Conservation (phyloP, 495 filamentous ascomycete species). For the Penicillium macrosclerotiorum region DNA sequence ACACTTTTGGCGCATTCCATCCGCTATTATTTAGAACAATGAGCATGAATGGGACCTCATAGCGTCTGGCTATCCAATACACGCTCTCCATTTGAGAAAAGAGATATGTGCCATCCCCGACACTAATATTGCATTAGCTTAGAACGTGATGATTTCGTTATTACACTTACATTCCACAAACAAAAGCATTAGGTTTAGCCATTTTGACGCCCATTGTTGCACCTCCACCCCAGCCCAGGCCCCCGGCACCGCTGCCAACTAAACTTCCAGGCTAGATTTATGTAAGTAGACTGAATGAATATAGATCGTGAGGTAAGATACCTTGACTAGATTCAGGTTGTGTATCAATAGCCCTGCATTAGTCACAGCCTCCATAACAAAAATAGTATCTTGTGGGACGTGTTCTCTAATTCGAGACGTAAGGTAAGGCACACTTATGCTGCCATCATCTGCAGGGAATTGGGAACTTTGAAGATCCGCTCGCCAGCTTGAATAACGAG, state of each 20-base stretch:
- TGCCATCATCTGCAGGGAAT: slow-evolving; percentile 1
- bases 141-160: too few relatives aligned
- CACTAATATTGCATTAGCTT: slow-evolving; percentile 27
- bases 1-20: slow-evolving; percentile 76
- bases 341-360: slow-evolving; percentile 73
- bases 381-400: slow-evolving; percentile 74
- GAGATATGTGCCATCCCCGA: slow-evolving; percentile 83
- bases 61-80: slow-evolving; percentile 84
- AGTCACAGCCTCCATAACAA: slow-evolving; percentile 81
- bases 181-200: slow-evolving; percentile 40
- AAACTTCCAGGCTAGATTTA: slow-evolving; percentile 16
- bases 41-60: slow-evolving; percentile 83
- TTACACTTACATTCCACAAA: slow-evolving; percentile 22
- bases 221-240: slow-evolving; percentile 89
- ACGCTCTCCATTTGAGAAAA: slow-evolving; percentile 81
- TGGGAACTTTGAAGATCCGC: slow-evolving; percentile 1
- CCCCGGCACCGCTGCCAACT: slow-evolving; percentile 67
- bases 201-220: slow-evolving; percentile 80
- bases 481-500: slow-evolving; percentile 11
- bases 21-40: slow-evolving; percentile 84
- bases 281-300: background rate
- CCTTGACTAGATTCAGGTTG: slow-evolving; percentile 35
- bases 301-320: background rate
- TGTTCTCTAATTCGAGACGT: slow-evolving; percentile 50
- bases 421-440: slow-evolving; percentile 16